These are phyloP conservation scores for Ogataea methylovora DNA, from an alignment of 805 yeast genomes.

Conservation along the genomic window DNA sequence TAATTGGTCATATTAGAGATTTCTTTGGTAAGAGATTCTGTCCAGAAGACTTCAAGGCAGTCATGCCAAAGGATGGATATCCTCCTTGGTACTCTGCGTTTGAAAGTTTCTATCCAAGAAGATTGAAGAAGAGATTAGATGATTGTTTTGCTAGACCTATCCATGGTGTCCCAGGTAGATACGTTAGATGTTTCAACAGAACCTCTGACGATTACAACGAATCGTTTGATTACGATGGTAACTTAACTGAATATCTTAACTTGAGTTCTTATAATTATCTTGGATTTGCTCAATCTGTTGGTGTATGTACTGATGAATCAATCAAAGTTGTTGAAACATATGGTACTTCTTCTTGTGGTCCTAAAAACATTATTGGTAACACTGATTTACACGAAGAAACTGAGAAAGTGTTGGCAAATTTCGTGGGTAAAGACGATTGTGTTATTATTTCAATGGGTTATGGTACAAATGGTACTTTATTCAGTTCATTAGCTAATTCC, in stretches of 20 bases:
- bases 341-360: constrained; percentile 76
- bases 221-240: constrained; percentile 68
- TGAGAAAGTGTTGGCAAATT: constrained; percentile 72
- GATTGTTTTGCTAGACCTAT: constrained; percentile 95
- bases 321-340: constrained; percentile 52
- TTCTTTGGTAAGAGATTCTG: constrained; percentile 72
- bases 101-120: constrained; percentile 88
- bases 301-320: constrained; percentile 80
- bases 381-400: constrained; percentile 66
- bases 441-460: constrained; percentile 89
- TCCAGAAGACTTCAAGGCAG: constrained; percentile 55
- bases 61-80: constrained; percentile 76
- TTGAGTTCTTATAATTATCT: constrained; percentile 87
- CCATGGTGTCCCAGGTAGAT: constrained; percentile 97
- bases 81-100: constrained; percentile 96
- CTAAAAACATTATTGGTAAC: constrained; percentile 70
- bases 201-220: constrained; percentile 56
- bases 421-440: constrained; percentile 87
- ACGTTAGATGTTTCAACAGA: constrained; percentile 74
- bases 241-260: constrained; percentile 71
- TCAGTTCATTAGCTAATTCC: constrained; percentile 74
- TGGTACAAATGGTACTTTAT: constrained; percentile 88
- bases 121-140: constrained; percentile 83
- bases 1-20: constrained; percentile 87
- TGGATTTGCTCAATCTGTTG: constrained; percentile 95